Evolutionary conservation across 1,139 yeast species (phyloP).

Genomic region (Sugiyamaella novakii): DNA sequence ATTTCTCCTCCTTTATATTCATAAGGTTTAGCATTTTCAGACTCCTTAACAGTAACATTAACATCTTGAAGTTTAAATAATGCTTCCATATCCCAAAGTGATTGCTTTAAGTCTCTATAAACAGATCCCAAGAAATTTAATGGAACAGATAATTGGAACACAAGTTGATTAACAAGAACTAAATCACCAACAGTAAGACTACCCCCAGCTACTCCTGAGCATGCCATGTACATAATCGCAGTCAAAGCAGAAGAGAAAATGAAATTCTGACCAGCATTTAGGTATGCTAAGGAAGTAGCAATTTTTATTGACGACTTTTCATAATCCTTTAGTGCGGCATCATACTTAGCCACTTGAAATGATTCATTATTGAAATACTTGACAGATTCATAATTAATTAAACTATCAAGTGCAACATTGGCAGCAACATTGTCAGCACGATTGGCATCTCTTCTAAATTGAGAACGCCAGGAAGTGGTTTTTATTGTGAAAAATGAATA

Average conservation of each 20-base stretch:
- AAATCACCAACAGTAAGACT: constrained; percentile 89
- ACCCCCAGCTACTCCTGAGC: constrained; percentile 85
- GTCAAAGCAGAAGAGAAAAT: constrained; percentile 92
- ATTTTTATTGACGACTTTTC: constrained; percentile 84
- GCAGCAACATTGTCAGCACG: constrained; percentile 95
- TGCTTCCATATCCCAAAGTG: constrained; percentile 46
- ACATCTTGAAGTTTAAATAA: constrained; percentile 57
- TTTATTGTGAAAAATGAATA: constrained; percentile 84
- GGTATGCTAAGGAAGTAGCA: constrained; percentile 86
- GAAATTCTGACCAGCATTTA: constrained; percentile 89
- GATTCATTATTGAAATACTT: constrained; percentile 90
- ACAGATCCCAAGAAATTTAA: constrained; percentile 93
- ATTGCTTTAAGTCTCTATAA: constrained; percentile 90
- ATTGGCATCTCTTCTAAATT: constrained; percentile 87
- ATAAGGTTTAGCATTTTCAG: constrained; percentile 63
- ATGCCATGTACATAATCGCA: constrained; percentile 99
- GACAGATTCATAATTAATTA: constrained; percentile 92
- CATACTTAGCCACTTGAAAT: constrained; percentile 78
- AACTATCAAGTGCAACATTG: constrained; percentile 87
- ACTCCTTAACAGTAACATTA: constrained; percentile 64
- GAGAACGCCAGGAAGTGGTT: constrained; percentile 96
- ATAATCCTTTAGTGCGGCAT: constrained; percentile 69
- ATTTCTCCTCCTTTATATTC: constrained; percentile 66
- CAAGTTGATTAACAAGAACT: constrained; percentile 93
- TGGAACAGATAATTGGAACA: constrained; percentile 93